A percentile compares a stretch with the other conserved stretches of the same genome.
Conservation (phyloP, 306 rosid species). For the Prunus dulcis region DNA sequence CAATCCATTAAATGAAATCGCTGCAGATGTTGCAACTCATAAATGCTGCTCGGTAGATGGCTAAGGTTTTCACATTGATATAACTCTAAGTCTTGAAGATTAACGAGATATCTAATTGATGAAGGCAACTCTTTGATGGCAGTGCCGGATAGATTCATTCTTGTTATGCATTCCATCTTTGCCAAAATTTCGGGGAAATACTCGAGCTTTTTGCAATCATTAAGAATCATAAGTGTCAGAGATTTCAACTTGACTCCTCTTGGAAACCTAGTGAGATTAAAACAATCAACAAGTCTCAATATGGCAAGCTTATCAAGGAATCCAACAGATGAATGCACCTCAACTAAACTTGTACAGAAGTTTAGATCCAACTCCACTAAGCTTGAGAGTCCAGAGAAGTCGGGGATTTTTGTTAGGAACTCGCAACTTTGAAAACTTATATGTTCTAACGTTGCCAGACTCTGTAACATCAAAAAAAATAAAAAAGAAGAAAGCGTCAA, state of each 20-base stretch:
- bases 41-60: too few species aligned
- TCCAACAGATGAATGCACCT: background rate
- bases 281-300: background rate
- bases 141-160: too few species aligned
- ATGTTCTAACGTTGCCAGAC: background rate
- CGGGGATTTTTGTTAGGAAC: background rate
- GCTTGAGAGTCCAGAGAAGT: background rate
- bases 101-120: too few species aligned
- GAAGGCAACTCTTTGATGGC: too few species aligned
- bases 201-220: background rate
- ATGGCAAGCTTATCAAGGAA: background rate
- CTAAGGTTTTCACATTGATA: too few species aligned
- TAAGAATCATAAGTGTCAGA: background rate
- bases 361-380: background rate
- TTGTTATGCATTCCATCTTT: background rate
- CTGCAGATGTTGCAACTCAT: too few species aligned
- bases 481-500: background rate
- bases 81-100: too few species aligned
- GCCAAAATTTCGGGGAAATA: constrained; percentile 9
- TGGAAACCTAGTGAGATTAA: background rate
- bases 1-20: too few species aligned
- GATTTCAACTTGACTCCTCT: background rate
- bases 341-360: background rate
- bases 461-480: background rate
- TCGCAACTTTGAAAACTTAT: background rate